Conservation (phyloP, 2,329 filamentous ascomycete genomes). For the Phialocephala subalpina region DNA sequence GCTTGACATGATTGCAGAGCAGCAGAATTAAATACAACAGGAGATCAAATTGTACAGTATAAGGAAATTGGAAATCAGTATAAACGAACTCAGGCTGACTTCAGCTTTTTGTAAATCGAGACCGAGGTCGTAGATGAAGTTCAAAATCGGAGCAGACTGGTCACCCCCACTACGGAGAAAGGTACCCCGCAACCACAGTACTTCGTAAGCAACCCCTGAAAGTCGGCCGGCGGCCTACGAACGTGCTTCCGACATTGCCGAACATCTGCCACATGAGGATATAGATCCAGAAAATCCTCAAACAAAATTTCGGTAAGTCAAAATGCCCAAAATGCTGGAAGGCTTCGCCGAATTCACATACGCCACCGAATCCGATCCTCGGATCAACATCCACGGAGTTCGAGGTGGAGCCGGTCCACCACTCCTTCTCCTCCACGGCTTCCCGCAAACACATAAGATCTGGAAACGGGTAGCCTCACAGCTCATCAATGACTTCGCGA, state of each 20-base stretch:
- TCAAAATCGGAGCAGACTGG: background rate
- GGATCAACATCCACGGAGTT: conserved; percentile 52
- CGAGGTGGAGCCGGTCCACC: conserved; percentile 46
- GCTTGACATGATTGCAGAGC: background rate
- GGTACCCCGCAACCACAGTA: background rate
- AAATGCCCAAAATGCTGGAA: conserved; percentile 47
- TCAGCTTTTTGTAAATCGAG: background rate
- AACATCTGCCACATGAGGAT: background rate
- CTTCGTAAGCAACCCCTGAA: background rate
- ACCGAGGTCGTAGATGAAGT: background rate
- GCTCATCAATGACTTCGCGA: conserved; percentile 49
- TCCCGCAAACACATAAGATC: conserved; percentile 58
- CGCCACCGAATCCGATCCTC: conserved; percentile 41
- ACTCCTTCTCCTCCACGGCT: conserved; percentile 58
- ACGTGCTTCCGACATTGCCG: background rate
- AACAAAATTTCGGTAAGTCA: background rate
- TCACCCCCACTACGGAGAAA: background rate
- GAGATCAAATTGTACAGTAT: background rate
- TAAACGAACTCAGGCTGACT: background rate
- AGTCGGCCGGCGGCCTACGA: background rate
- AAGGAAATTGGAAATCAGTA: background rate
- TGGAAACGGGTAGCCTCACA: conserved; percentile 55
- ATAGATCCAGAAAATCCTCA: background rate
- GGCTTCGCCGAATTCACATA: conserved; percentile 48
- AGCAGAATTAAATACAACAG: background rate